These are phyloP conservation scores for Coleophoma cylindrospora DNA, from an alignment of 2,329 filamentous ascomycete genomes.

Conservation along the genomic window DNA sequence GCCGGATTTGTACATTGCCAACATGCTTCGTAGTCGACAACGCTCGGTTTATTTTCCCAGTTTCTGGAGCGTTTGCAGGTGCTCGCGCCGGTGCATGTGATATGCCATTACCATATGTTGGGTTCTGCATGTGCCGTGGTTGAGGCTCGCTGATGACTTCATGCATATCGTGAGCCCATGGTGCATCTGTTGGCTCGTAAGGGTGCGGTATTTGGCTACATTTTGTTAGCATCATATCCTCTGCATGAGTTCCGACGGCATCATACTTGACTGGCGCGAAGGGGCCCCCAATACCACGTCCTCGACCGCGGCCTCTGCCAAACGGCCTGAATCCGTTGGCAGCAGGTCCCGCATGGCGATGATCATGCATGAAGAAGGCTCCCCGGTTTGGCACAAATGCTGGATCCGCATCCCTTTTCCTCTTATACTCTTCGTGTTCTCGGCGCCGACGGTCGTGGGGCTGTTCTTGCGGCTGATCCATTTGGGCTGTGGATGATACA, in stretches of 20 bases:
- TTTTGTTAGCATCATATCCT: slow-evolving; percentile 16
- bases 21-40: slow-evolving; percentile 81
- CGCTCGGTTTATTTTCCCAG: slow-evolving; percentile 64
- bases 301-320: slow-evolving; percentile 59
- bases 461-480: slow-evolving; percentile 45
- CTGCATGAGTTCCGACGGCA: slow-evolving; percentile 7
- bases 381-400: slow-evolving; percentile 92
- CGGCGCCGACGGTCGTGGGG: slow-evolving; percentile 68
- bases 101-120: slow-evolving; percentile 29
- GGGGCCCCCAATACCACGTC: slow-evolving; percentile 49
- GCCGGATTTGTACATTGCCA: slow-evolving; percentile 79
- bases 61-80: slow-evolving; percentile 40
- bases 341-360: slow-evolving; percentile 71
- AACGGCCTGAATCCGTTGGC: slow-evolving; percentile 74
- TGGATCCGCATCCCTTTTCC: slow-evolving; percentile 82
- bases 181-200: slow-evolving; percentile 61
- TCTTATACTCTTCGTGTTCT: slow-evolving; percentile 88
- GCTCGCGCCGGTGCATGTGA: slow-evolving; percentile 24
- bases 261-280: slow-evolving; percentile 62
- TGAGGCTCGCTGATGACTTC: slow-evolving; percentile 54
- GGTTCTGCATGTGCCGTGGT: slow-evolving; percentile 14
- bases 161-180: slow-evolving; percentile 95
- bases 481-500: slow-evolving; percentile 31
- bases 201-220: slow-evolving; percentile 40
- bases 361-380: slow-evolving; percentile 96